Evolutionary conservation across 2,329 filamentous ascomycete species (phyloP).

Genomic region (Penicillium sp.): DNA sequence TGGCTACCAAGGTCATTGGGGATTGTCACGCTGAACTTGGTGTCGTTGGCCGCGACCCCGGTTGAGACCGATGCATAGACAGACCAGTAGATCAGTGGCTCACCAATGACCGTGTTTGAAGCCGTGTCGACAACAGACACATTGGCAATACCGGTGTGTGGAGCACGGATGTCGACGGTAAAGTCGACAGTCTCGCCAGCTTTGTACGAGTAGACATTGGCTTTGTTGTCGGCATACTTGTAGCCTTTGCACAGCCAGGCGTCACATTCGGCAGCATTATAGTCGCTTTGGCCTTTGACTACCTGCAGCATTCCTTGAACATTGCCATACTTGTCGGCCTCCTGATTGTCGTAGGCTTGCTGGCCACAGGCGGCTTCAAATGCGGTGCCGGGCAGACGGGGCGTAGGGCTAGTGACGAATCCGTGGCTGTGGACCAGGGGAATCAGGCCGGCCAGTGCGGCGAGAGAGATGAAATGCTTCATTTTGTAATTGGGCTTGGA

Average conservation of each 20-base stretch:
- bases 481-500: conserved; percentile 30
- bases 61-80: conserved; percentile 33
- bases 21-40: conserved; percentile 33
- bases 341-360: conserved; percentile 55
- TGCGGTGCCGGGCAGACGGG: conserved; percentile 52
- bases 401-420: conserved; percentile 49
- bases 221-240: conserved; percentile 56
- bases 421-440: conserved; percentile 54
- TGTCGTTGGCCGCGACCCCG: conserved; percentile 27
- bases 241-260: conserved; percentile 59
- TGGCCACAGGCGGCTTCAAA: conserved; percentile 54
- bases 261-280: conserved; percentile 49
- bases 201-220: conserved; percentile 53
- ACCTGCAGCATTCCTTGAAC: conserved; percentile 56
- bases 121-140: conserved; percentile 50
- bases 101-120: conserved; percentile 41
- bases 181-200: conserved; percentile 47
- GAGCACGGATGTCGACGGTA: conserved; percentile 46
- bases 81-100: conserved; percentile 33
- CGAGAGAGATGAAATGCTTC: conserved; percentile 44
- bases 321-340: conserved; percentile 56
- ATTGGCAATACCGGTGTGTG: conserved; percentile 50
- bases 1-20: conserved; percentile 28
- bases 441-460: conserved; percentile 45
- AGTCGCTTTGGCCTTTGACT: conserved; percentile 48